Evolutionary conservation across 2,329 filamentous ascomycete species (phyloP), one percentile per base, ranked within the genome.

Genomic region (Colletotrichum simmondsii): DNA sequence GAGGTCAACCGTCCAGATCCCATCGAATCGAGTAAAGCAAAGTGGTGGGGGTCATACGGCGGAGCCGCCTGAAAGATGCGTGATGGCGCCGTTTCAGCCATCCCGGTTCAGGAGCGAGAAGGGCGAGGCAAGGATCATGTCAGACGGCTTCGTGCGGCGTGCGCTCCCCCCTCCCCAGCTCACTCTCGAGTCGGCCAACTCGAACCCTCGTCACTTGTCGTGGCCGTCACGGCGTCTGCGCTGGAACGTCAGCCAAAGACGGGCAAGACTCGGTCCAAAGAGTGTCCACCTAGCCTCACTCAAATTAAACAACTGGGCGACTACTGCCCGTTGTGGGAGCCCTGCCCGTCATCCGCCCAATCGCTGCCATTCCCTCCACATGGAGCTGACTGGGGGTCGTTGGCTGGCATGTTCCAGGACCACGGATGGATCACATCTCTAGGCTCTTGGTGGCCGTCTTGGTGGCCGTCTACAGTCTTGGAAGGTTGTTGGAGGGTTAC

Each of bases 61-160:
- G 59, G 65, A 72, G 70, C 70, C 70, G 70, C 70, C 70, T 69
- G 65, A 65, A 64, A 69, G 59, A 69, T 72, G 70, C 65, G 65
- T 72, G 70, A 24, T 69, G 65, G 59, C 42, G 60, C 65, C 65
- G 70, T 72, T 72, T 72, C 70, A 72, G 65, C 54, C n/a, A 72
- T 12, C 70, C 70, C 54, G 28, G 65, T 63, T 46, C 56, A 61
- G 65, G 60, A 69, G 65, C 53, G 32, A n/a, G 14, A 58, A 52
- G 35, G 59, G n/a, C 8, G 19, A 12, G 12, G 26, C 65, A 72
- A 54, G 70, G 70, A 63, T 69, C 53, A 64, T 59, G 66, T 37
- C 70, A 32, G 32, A 49, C 19, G 42, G 19, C 16, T 16, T 42
- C 37, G 37, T 19, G 37, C 37, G 37, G 37, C 37, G 37, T 8